These are phyloP conservation scores for Coemansia sp. DNA, from an alignment of 192 early-diverging fungal species.

Conservation along the genomic window DNA sequence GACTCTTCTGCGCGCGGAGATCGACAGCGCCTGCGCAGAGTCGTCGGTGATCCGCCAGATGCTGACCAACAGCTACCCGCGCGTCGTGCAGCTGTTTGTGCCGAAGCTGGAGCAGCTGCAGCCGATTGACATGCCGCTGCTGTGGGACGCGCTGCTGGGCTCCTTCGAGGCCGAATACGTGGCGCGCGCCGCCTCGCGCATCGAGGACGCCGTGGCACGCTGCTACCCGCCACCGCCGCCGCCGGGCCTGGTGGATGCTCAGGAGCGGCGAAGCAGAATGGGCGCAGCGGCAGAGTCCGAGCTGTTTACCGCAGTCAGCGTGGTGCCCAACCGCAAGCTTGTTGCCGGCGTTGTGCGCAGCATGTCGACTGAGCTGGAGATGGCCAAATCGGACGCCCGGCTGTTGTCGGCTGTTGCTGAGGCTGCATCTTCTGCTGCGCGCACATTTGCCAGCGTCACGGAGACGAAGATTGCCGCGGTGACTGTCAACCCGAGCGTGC, in stretches of 20 bases:
- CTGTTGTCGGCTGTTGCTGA: conserved; percentile 17
- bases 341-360: conserved; percentile 32
- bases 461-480: neutral
- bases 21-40: conserved; percentile 14
- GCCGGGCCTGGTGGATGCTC: conserved; percentile 29
- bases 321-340: conserved; percentile 24
- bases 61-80: conserved; percentile 32
- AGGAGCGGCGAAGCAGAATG: conserved; percentile 3
- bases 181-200: conserved; percentile 19
- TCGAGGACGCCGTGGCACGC: conserved; percentile 23
- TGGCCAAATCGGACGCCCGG: conserved; percentile 23
- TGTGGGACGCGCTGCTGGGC: conserved; percentile 37
- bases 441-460: conserved; percentile 11
- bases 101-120: conserved; percentile 32
- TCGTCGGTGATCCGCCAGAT: conserved; percentile 25
- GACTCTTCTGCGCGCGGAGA: conserved; percentile 15
- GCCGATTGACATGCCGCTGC: neutral
- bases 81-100: conserved; percentile 33
- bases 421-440: conserved; percentile 6
- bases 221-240: conserved; percentile 32
- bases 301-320: conserved; percentile 10
- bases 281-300: conserved; percentile 1
- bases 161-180: conserved; percentile 33
- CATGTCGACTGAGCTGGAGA: conserved; percentile 37
- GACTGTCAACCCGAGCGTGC: conserved; percentile 5